Base-by-base conservation (phyloP, 192 early-diverging fungal species). In the Backusella macrospora region DNA sequence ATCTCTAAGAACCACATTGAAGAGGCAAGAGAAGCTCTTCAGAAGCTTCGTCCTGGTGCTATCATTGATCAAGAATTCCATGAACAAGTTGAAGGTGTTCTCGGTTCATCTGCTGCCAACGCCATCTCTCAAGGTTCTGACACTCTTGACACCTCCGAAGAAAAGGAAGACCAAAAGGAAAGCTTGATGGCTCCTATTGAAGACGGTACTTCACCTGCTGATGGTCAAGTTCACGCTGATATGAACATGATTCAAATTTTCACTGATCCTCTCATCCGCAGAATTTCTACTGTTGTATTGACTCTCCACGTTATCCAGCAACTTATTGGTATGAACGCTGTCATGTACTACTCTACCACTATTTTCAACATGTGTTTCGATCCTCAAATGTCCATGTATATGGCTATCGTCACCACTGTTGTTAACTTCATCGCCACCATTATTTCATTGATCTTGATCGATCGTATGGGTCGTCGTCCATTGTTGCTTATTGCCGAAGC, bases 291-390 rank as follows among this genome's bases (percentile, higher is more conserved):
- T 15, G 84, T 86, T 48, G 90, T 89, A 62, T 79, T 93, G 18
- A 78, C 85, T 10, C 70, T 95, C 14, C 92, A 94, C 79, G 82
- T 90, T 46, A 82, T 87, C 73, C 95, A 96, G 80, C 94, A 95
- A 78, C 83, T 95, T 38, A 89, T 87, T 62, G 94, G 92, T 67
- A 94, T 96, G 77, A 95, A 94, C 76, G 93, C 90, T 15, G 88
- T 94, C 48, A 92, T 94, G 73, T 94, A 91, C 81, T 96, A 95
- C 77, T 91, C 88, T n/a, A 93, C 95, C 7, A 89, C 88, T n/a
- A 93, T 95, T 62, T 91, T 95, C 83, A 84, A 84, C 52, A 68
- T 90, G 76, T 74, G 73, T 40, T 91, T 89, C 71, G 76, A 84
- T 44, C 68, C 86, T 18, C 75, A 82, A 13, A 86, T 86, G 42